A percentile compares a stretch with the other conserved stretches of the same genome.
These are phyloP conservation scores for Nakazawaea wyomingensis DNA, from an alignment of 805 yeast genomes.

Conservation along the genomic window DNA sequence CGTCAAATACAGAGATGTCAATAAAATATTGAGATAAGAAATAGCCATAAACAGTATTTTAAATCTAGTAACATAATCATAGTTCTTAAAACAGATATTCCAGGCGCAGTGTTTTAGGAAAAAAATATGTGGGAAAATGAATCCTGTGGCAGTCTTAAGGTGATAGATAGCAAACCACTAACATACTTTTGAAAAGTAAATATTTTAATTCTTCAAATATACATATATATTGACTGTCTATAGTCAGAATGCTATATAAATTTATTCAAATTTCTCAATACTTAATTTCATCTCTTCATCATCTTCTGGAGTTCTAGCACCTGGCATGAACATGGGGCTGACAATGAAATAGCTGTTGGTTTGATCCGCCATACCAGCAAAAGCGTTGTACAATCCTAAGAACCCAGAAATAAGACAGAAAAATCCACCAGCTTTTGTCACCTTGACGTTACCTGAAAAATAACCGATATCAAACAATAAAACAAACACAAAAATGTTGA, in stretches of 20 bases:
- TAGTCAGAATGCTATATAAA: no score
- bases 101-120: no score
- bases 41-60: no score
- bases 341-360: slow-evolving; percentile 57
- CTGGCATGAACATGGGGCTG: slow-evolving; percentile 46
- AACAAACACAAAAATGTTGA: slow-evolving; percentile 40
- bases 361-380: slow-evolving; percentile 40
- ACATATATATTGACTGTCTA: no score
- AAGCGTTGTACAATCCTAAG: slow-evolving; percentile 41
- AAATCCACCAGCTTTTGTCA: slow-evolving; percentile 43
- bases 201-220: not conserved
- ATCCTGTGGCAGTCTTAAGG: no score
- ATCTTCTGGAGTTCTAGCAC: slow-evolving; percentile 20
- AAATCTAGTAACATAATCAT: no score
- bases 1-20: no score
- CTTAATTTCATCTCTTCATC: not conserved
- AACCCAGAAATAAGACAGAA: slow-evolving; percentile 39
- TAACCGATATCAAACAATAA: slow-evolving; percentile 39
- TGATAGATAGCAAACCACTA: no score
- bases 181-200: no score
- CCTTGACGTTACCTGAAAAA: slow-evolving; percentile 28
- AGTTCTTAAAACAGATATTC: no score
- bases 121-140: no score
- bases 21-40: no score
- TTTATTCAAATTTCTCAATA: not conserved